A percentile compares a stretch with the other conserved stretches of the same genome.
These are phyloP conservation scores for Pythium volutum DNA, from an alignment of 352 stramenopile genomes.

Conservation along the genomic window DNA sequence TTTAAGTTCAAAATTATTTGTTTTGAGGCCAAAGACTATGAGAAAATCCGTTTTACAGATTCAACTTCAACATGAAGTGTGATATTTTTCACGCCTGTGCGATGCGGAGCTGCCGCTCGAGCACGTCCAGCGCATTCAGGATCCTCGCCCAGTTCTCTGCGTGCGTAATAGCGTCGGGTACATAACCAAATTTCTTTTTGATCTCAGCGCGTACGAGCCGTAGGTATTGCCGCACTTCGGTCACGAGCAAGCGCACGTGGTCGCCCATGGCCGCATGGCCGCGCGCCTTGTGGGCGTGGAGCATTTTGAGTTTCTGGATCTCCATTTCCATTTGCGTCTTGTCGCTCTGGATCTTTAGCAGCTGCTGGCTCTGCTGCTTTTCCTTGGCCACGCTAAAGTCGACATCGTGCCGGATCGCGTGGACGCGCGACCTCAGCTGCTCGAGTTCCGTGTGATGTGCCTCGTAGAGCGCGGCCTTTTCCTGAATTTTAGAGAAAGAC, in stretches of 20 bases:
- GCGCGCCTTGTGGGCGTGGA: constrained; percentile 26
- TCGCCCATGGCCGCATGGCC: constrained; percentile 34
- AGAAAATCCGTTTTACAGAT: not conserved
- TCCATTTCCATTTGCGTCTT: constrained; percentile 27
- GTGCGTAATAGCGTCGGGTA: constrained; percentile 74
- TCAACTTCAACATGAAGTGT: constrained; percentile 8
- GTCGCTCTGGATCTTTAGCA: constrained; percentile 8
- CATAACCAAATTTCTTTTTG: constrained; percentile 75
- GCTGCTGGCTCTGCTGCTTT: constrained; percentile 25
- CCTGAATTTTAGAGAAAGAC: constrained; percentile 44
- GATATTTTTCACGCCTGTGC: constrained; percentile 1
- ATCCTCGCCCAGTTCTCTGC: constrained; percentile 57
- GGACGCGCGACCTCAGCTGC: constrained; percentile 31
- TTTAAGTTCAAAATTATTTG: not conserved
- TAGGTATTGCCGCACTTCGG: constrained; percentile 66
- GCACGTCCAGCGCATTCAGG: constrained; percentile 50
- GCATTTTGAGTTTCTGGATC: constrained; percentile 13
- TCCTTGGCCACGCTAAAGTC: constrained; percentile 27
- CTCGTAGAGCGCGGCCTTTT: constrained; percentile 44
- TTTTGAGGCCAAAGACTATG: not conserved
- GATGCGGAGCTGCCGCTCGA: constrained; percentile 38
- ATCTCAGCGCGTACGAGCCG: constrained; percentile 67
- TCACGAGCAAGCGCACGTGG: constrained; percentile 50
- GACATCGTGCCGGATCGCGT: constrained; percentile 22
- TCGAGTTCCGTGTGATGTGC: constrained; percentile 44